Evolutionary conservation across 2,329 filamentous ascomycete genomes (phyloP), one percentile per base, ranked within the genome.

Genomic region (Simplicillium sp.): DNA sequence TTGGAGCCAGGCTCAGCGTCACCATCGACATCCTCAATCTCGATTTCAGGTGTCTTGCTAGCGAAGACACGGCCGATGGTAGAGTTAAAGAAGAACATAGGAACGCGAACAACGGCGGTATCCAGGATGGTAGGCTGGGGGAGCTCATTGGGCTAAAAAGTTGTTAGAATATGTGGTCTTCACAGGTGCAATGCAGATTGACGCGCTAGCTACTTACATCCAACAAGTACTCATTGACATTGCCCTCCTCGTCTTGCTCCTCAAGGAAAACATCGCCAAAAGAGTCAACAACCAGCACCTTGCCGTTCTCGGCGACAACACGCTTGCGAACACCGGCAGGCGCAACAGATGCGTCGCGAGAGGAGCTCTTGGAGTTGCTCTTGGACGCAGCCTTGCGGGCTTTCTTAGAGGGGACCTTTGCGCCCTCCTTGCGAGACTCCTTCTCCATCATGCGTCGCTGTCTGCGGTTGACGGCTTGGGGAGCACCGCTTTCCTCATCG

Each of bases 251-350:
- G 39, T 87, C 87, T 53, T 87, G 76, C 56, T 94, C 86, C 62
- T 97, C 89, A n/a, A 98, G 71, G 57, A 87, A 98, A 11, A 98
- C 92, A 52, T 96, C 88, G 20, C 92, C 92, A 9, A 83, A 70
- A 1, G 86, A 87, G 62, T 98, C 90, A 4, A 98, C 92, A 42
- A 98, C 82, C 31, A 98, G 70, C 1, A 94, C 73, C 69, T 97
- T 98, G 50, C 92, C 92, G 54, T 98, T 98, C 69, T 95, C 84
- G 3, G 89, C 90, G 18, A 89, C 78, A 13, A 97, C 87, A 29
- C 87, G 76, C 72, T 90, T 94, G 65, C 87, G 87, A 29, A 83
- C 73, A 15, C 89, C 88, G 31, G 80, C 75, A 2, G 86, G 78
- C 11, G 79, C 77, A 40, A 71, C 61, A 47, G 74, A 69, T 0